These are phyloP conservation scores for Raddia distichophylla DNA, from an alignment of 176 grass and related monocot species.

Conservation along the genomic window DNA sequence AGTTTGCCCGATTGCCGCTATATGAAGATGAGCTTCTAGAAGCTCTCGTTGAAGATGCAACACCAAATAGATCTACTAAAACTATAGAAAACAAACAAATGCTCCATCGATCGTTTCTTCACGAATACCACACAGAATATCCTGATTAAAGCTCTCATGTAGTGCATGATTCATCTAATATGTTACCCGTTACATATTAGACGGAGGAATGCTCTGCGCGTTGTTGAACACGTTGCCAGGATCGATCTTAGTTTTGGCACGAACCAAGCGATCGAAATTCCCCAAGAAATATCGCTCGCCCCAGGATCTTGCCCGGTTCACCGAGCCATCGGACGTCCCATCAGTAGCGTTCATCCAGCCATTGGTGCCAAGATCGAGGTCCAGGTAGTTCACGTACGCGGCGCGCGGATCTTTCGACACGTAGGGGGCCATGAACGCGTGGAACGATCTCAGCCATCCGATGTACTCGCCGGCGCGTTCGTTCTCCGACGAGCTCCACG, in stretches of 20 bases:
- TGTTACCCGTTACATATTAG: no score
- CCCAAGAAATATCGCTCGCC: conserved; percentile 41
- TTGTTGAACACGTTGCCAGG: conserved; percentile 61
- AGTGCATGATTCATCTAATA: no score
- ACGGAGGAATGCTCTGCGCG: conserved; percentile 75
- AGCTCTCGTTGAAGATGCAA: no score
- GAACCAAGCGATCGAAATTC: conserved; percentile 57
- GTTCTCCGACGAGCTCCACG: not conserved
- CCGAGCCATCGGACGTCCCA: not conserved
- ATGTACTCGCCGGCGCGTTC: not conserved
- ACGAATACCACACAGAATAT: no score
- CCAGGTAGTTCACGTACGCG: conserved; percentile 72
- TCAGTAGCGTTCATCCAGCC: conserved; percentile 26
- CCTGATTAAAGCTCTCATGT: no score
- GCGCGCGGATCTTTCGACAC: conserved; percentile 50
- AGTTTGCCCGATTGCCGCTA: no score
- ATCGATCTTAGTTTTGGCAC: conserved; percentile 54
- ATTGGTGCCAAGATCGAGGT: conserved; percentile 61
- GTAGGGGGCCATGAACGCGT: conserved; percentile 44
- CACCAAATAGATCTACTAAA: no score
- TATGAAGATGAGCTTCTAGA: no score
- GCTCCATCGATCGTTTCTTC: no score
- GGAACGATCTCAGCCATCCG: conserved; percentile 52
- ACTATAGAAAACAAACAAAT: no score
- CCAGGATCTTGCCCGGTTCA: conserved; percentile 43